These are phyloP conservation scores for Prunus campanulata DNA, from an alignment of 306 rosid genomes.

Conservation along the genomic window DNA sequence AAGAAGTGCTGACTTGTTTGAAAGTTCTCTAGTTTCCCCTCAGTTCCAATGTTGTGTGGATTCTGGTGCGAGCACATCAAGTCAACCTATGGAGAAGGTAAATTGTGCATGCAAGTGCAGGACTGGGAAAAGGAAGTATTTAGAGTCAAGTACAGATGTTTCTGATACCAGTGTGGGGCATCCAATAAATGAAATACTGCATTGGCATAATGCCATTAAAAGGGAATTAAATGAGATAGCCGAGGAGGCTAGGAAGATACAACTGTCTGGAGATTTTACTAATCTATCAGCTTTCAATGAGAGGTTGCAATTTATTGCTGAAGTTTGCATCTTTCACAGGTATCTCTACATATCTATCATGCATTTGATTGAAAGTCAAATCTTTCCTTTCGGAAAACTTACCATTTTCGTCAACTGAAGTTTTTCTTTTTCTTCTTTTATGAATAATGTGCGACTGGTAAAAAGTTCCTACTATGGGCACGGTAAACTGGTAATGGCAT, in stretches of 20 bases:
- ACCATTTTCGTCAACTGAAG: conserved; percentile 5
- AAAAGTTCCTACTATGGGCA: not conserved
- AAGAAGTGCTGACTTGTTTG: conserved; percentile 27
- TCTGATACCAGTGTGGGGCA: conserved; percentile 53
- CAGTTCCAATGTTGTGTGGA: conserved; percentile 34
- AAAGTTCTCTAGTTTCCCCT: conserved; percentile 45
- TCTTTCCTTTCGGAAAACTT: not conserved
- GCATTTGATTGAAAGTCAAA: not conserved
- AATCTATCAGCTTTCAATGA: conserved; percentile 81
- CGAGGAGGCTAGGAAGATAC: conserved; percentile 46
- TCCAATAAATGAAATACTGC: conserved; percentile 91
- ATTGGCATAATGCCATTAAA: conserved; percentile 96
- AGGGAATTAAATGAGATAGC: conserved; percentile 88
- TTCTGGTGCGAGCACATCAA: conserved; percentile 43
- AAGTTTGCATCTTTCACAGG: conserved; percentile 99
- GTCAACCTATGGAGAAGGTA: conserved; percentile 40
- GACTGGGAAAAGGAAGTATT: conserved; percentile 78
- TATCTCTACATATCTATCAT: conserved; percentile 34
- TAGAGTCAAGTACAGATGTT: conserved; percentile 53
- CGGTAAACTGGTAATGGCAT: not conserved
- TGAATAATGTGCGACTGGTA: not conserved
- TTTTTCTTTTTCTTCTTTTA: conserved; percentile 8
- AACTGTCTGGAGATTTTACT: conserved; percentile 68
- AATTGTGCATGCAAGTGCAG: conserved; percentile 55
- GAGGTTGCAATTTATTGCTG: conserved; percentile 92